Percentiles rank a stretch among this genome's conserved stretches.
These are phyloP conservation scores for Brassica nigra DNA, from an alignment of 345 rosid species.

Conservation along the genomic window DNA sequence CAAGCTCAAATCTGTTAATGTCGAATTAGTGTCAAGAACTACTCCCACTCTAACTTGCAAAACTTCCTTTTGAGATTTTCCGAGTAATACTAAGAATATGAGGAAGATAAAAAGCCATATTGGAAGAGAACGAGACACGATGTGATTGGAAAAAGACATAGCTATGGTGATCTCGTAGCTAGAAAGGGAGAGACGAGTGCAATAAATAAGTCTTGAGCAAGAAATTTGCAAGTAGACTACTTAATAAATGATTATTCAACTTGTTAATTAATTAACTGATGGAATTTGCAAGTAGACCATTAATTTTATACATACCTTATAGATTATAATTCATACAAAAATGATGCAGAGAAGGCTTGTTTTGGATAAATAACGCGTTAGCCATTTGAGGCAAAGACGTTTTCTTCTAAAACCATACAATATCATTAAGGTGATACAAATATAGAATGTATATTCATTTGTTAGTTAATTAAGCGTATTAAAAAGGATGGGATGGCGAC, in stretches of 20 bases:
- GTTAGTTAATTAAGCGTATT: not conserved
- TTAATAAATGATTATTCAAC: not conserved
- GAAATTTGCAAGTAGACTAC: not conserved
- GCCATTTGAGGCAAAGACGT: conserved; percentile 11
- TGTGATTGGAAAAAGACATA: not conserved
- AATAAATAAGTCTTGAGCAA: conserved; percentile 10
- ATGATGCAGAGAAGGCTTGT: conserved; percentile 1
- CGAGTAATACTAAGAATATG: conserved; percentile 10
- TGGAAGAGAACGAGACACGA: conserved; percentile 30
- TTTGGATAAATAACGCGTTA: conserved; percentile 14
- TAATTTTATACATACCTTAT: not conserved
- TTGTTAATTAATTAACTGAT: not conserved
- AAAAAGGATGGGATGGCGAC: not conserved
- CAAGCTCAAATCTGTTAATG: conserved; percentile 20
- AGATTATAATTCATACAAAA: not conserved
- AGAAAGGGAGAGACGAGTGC: not conserved
- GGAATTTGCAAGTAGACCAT: conserved; percentile 26
- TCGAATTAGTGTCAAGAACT: conserved; percentile 37
- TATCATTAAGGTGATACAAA: conserved; percentile 2
- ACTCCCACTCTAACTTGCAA: conserved; percentile 40
- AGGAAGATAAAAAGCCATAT: conserved; percentile 11
- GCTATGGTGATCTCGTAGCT: not conserved
- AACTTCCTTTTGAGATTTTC: conserved; percentile 26
- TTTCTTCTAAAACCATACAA: conserved; percentile 12
- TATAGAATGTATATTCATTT: not conserved